A percentile compares a stretch with the other conserved stretches of the same genome.
Evolutionary conservation across 2,329 filamentous ascomycete species (phyloP).

Genomic region (Rhynchosporium graminicola): DNA sequence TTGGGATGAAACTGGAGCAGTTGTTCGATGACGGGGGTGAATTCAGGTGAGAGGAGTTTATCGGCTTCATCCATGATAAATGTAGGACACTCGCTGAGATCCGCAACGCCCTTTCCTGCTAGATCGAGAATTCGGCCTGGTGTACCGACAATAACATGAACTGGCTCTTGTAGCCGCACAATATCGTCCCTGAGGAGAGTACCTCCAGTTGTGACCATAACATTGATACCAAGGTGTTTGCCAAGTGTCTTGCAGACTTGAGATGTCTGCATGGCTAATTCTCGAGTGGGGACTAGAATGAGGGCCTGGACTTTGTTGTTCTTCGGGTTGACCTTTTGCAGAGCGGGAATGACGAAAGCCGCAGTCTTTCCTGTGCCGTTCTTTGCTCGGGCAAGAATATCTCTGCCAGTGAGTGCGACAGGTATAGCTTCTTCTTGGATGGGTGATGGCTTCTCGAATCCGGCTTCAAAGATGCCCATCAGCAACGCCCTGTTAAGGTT

Average conservation of each 20-base stretch:
- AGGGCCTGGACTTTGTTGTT: slow-evolving; percentile 94
- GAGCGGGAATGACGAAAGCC: slow-evolving; percentile 92
- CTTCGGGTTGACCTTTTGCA: slow-evolving; percentile 96
- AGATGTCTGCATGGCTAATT: slow-evolving; percentile 96
- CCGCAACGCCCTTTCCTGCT: slow-evolving; percentile 93
- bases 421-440: slow-evolving; percentile 99
- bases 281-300: slow-evolving; percentile 93
- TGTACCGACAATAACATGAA: slow-evolving; percentile 97
- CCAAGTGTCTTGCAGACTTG: slow-evolving; percentile 99
- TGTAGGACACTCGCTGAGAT: slow-evolving; percentile 92
- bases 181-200: slow-evolving; percentile 96
- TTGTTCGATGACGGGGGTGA: slow-evolving; percentile 96
- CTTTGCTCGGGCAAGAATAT: slow-evolving; percentile 94
- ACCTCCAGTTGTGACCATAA: slow-evolving; percentile 98
- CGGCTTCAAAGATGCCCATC: slow-evolving; percentile 99
- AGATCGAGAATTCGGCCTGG: slow-evolving; percentile 95
- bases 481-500: slow-evolving; percentile 90
- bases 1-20: slow-evolving; percentile 93
- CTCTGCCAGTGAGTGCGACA: slow-evolving; percentile 89
- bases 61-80: slow-evolving; percentile 99
- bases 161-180: slow-evolving; percentile 86
- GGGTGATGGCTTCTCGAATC: slow-evolving; percentile 96
- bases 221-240: slow-evolving; percentile 94
- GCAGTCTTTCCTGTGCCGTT: slow-evolving; percentile 99
- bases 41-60: slow-evolving; percentile 94